These are phyloP conservation scores for Claviceps digitariae DNA, from an alignment of 2,329 filamentous ascomycete species.

Conservation along the genomic window DNA sequence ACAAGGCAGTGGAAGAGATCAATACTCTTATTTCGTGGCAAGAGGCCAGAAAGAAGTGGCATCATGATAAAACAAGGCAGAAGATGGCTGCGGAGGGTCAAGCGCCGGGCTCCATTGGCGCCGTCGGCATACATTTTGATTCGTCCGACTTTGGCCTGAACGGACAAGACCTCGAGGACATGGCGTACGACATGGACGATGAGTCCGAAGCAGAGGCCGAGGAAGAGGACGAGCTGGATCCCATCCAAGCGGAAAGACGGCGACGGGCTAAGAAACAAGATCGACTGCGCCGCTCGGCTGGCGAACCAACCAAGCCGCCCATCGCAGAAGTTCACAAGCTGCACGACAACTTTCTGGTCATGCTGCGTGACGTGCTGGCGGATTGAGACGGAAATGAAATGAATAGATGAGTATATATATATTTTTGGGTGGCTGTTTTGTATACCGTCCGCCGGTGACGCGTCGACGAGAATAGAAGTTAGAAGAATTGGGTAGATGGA, in stretches of 20 bases:
- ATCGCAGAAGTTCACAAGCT: conserved; percentile 72
- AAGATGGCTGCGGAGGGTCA: conserved; percentile 86
- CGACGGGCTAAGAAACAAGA: conserved; percentile 67
- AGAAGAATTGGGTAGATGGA: background rate
- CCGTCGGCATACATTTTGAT: conserved; percentile 50
- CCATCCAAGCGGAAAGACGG: conserved; percentile 75
- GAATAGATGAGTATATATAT: background rate
- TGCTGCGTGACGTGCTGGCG: conserved; percentile 71
- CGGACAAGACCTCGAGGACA: conserved; percentile 72
- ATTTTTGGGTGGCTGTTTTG: background rate
- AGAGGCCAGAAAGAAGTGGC: conserved; percentile 92
- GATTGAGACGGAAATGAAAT: conserved; percentile 20
- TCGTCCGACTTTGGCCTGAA: conserved; percentile 84
- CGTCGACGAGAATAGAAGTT: background rate
- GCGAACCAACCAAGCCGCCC: conserved; percentile 69
- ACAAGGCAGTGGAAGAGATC: conserved; percentile 65
- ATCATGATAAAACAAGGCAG: conserved; percentile 91
- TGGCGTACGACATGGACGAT: conserved; percentile 61
- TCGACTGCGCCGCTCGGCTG: conserved; percentile 63
- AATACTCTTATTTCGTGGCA: conserved; percentile 85
- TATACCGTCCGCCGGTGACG: too few relatives aligned
- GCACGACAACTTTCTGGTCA: conserved; percentile 63
- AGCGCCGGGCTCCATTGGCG: conserved; percentile 31
- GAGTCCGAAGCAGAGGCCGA: conserved; percentile 58
- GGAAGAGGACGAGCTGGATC: conserved; percentile 66